These are phyloP conservation scores for Cadophora luteo-olivacea DNA, from an alignment of 2,329 filamentous ascomycete species.

Conservation along the genomic window DNA sequence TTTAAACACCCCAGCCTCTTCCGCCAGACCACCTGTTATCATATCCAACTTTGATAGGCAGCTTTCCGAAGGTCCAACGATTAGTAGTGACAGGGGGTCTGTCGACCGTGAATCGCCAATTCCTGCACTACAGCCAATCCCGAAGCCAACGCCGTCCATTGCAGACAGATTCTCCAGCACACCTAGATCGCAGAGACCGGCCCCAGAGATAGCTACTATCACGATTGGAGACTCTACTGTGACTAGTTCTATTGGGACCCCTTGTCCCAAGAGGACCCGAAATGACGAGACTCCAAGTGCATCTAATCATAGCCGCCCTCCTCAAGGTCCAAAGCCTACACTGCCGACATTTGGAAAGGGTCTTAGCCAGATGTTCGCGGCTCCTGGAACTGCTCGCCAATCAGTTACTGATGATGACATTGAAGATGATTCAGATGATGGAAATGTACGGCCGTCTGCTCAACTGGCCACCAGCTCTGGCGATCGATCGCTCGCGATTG, in stretches of 20 bases:
- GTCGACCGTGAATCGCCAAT: constrained; percentile 32
- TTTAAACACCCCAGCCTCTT: constrained; percentile 19
- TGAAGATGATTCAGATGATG: constrained; percentile 27
- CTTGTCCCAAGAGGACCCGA: constrained; percentile 37
- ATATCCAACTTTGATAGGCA: constrained; percentile 5
- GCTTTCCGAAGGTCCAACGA: constrained; percentile 4
- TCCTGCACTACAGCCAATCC: constrained; percentile 38
- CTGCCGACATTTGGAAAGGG: constrained; percentile 42
- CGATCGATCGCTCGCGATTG: not conserved
- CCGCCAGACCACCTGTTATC: constrained; percentile 14
- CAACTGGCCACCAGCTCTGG: not conserved
- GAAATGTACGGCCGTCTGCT: constrained; percentile 21
- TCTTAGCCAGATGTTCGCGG: constrained; percentile 43
- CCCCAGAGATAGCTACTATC: constrained; percentile 43
- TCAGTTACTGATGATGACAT: constrained; percentile 22
- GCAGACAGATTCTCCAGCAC: constrained; percentile 36
- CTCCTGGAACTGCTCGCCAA: constrained; percentile 34
- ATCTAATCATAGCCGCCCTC: constrained; percentile 10
- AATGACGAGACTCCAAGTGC: constrained; percentile 24
- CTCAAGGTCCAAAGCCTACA: constrained; percentile 8
- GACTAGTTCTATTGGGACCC: constrained; percentile 43
- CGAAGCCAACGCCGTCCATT: constrained; percentile 35
- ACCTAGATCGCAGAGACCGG: constrained; percentile 32
- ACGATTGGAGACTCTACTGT: constrained; percentile 44
- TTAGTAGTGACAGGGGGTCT: constrained; percentile 11